Evolutionary conservation across 2,329 filamentous ascomycete genomes (phyloP).

Genomic region (Colletotrichum tropicale): DNA sequence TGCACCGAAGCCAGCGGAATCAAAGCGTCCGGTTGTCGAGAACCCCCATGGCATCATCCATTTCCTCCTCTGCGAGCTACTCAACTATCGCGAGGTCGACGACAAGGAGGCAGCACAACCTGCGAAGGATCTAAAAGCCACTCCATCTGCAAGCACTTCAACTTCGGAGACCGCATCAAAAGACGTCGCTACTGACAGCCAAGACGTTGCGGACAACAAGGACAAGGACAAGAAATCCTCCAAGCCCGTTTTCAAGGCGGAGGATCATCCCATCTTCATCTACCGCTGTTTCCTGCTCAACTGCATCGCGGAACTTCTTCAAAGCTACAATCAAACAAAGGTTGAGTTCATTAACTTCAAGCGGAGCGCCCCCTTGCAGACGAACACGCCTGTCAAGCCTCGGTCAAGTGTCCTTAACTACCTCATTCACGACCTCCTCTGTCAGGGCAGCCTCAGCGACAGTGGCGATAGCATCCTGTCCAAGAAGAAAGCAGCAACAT

Average conservation of each 20-base stretch:
- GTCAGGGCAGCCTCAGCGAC: slow-evolving; percentile 64
- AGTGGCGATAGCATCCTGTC: slow-evolving; percentile 75
- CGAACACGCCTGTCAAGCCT: slow-evolving; percentile 90
- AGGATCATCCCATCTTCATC: slow-evolving; percentile 94
- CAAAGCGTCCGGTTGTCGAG: slow-evolving; percentile 85
- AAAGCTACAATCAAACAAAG: slow-evolving; percentile 93
- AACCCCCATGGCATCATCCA: slow-evolving; percentile 95
- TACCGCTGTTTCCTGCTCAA: slow-evolving; percentile 95
- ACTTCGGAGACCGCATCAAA: neutral
- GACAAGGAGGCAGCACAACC: slow-evolving; percentile 69
- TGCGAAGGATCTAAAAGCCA: slow-evolving; percentile 46
- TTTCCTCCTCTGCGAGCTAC: slow-evolving; percentile 88
- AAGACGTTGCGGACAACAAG: slow-evolving; percentile 25
- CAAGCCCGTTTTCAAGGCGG: slow-evolving; percentile 84
- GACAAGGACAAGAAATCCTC: slow-evolving; percentile 64
- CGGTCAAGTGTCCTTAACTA: slow-evolving; percentile 94
- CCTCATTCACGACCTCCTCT: slow-evolving; percentile 79
- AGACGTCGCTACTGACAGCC: slow-evolving; percentile 21
- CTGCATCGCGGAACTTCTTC: slow-evolving; percentile 87
- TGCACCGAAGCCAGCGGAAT: slow-evolving; percentile 68
- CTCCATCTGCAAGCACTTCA: slow-evolving; percentile 30
- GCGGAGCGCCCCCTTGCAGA: slow-evolving; percentile 82
- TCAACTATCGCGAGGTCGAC: slow-evolving; percentile 91
- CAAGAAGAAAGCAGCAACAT: slow-evolving; percentile 87
- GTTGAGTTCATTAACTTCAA: slow-evolving; percentile 99